Evolutionary conservation across 1,284 basidiomycete genomes (phyloP), one percentile per base, ranked within the genome.

Genomic region (Cryptococcus sp.): DNA sequence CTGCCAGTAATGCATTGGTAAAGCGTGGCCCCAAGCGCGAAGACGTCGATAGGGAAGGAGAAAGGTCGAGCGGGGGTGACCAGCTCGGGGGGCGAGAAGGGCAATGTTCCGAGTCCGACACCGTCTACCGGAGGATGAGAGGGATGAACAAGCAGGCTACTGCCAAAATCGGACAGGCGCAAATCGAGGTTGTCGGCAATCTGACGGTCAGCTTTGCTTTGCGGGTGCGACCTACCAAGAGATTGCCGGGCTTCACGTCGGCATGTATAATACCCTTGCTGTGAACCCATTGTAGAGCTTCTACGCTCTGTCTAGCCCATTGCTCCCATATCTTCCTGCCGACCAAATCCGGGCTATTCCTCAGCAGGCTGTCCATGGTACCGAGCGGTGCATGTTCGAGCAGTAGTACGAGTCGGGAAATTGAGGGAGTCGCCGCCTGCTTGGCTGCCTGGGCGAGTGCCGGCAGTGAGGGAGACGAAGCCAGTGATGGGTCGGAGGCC

Each of bases 11-110:
- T 52, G 40, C 73, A 67, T 44, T 75, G 73, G 44, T 71, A 68
- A 18, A 78, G 68, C 5, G 76, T 76, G 1, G 76, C 74, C 23
- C 76, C 77, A 36, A 77, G 69, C 19, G 74, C 68, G 57, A 77
- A 79, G 11, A 78, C 60, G 61, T 79, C 77, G 50, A 74, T 68
- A 1, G 74, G 68, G 59, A 73, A 76, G 21, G 68, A 70, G 60
- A 77, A 77, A 0, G 74, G 60, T 22, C 57, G 61, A n/a, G 43
- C 49, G 1, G 69, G 65, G 47, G 68, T 65, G 34, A 73, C 66
- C 28, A 77, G 70, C 52, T 79, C 77, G n/a, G 77, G 77, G 0
- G 76, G 67, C 0, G 75, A 72, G 64, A 77, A 79, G 0, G 74
- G 64, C 2, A 76, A 66, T 1, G 77, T 78, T 24, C 77, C 77